A percentile compares a stretch with the other conserved stretches of the same genome.
These are phyloP conservation scores for Guillardia theta DNA, from an alignment of 78 protist species.

Conservation along the genomic window DNA sequence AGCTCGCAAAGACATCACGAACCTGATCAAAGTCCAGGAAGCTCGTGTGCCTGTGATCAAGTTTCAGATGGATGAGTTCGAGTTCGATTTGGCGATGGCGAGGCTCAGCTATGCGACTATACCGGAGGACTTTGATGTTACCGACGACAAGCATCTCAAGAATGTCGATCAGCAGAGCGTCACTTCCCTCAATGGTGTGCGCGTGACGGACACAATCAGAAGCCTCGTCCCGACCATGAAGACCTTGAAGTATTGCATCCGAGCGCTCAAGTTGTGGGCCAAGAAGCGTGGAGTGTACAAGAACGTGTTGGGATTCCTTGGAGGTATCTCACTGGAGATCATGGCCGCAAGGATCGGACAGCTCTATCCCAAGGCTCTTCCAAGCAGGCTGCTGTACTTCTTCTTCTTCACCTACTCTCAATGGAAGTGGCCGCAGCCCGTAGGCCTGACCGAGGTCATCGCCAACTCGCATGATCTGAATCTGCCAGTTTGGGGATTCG, in stretches of 20 bases:
- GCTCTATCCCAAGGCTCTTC: neutral
- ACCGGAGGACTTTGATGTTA: constrained; percentile 25
- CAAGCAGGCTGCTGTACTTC: neutral
- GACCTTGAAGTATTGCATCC: neutral
- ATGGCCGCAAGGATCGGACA: constrained; percentile 6
- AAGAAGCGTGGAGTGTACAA: constrained; percentile 26
- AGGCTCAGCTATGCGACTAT: neutral
- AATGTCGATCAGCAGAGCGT: neutral
- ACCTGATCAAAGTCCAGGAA: neutral
- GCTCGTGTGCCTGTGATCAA: constrained; percentile 21
- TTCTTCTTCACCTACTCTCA: neutral
- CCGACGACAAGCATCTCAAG: neutral
- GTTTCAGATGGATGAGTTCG: constrained; percentile 33
- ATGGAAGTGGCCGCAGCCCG: constrained; percentile 22
- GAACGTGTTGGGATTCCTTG: constrained; percentile 39
- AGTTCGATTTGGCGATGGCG: constrained; percentile 18
- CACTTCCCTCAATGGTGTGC: constrained; percentile 17
- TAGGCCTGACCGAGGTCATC: neutral
- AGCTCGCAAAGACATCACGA: neutral
- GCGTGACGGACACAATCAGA: neutral
- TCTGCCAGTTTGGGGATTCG: neutral
- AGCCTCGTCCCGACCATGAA: constrained; percentile 20
- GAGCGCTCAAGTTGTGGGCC: constrained; percentile 37
- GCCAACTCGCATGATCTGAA: neutral
- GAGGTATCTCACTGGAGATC: constrained; percentile 28